Evolutionary conservation across 805 yeast species (phyloP).

Genomic region (Kockiozyma suomiensis): DNA sequence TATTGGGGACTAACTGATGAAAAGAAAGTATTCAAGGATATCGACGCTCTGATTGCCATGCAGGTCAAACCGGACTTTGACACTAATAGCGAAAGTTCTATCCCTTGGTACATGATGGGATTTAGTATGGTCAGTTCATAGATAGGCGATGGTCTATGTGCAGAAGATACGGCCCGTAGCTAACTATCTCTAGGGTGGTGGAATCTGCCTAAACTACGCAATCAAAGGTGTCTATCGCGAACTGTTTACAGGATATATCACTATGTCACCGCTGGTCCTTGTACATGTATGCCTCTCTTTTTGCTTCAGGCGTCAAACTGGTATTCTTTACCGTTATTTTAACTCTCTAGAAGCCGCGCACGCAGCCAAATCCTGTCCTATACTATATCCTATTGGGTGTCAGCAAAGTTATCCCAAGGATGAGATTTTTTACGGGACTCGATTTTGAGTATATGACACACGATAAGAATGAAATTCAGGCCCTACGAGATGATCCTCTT

Average conservation of each 20-base stretch:
- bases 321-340: not conserved
- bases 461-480: conserved; percentile 37
- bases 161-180: not conserved
- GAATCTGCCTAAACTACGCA: conserved; percentile 43
- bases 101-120: conserved; percentile 32
- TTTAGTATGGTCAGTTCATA: conserved; percentile 23
- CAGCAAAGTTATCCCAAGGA: conserved; percentile 38
- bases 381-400: conserved; percentile 37
- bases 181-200: not conserved
- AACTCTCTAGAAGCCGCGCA: no score
- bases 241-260: conserved; percentile 42
- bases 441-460: conserved; percentile 37
- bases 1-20: conserved; percentile 44
- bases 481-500: conserved; percentile 38
- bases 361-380: conserved; percentile 37
- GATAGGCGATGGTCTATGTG: not conserved
- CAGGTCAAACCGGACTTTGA: conserved; percentile 16
- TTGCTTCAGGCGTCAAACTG: not conserved
- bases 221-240: conserved; percentile 42
- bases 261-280: conserved; percentile 42
- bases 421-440: conserved; percentile 36
- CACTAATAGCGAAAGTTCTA: not conserved
- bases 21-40: conserved; percentile 39
- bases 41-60: conserved; percentile 40
- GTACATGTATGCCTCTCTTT: conserved; percentile 26